Base-by-base conservation (phyloP, 2,329 filamentous ascomycete genomes). In the Cercospora canescens region DNA sequence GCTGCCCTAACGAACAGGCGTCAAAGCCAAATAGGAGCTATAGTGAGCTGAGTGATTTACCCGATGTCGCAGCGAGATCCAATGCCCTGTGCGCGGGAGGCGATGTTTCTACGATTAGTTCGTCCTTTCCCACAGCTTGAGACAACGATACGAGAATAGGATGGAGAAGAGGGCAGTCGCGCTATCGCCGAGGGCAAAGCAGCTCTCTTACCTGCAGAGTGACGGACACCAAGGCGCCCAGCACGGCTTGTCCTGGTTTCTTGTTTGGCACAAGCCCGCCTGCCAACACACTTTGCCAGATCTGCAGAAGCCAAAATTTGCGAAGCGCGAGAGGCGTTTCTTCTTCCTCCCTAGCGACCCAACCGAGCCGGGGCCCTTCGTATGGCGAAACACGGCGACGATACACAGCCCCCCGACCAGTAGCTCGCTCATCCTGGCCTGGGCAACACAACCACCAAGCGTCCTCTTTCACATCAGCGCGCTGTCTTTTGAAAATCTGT, bases 281-380 rank as follows among this genome's bases (percentile, higher is more conserved):
- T 39, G 60, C 60, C 60, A 55, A 56, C 60, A 56, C 52, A 48
- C 11, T 18, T 30, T 61, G 32, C 16, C 32, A 35, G 60, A 56
- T 55, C 48, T 62, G 60, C 60, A 60, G 60, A 62, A 62, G 50
- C 48, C 60, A 50, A 56, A 55, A 41, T 62, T 34, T 28, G 21
- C 21, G 30, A 35, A 21, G 59, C 59, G 52, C 52, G 52, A 12
- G 52, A 60, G 58, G 39, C 58, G 58, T 50, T 56, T 56, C 52
- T 56, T 35, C 52, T 56, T 35, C 30, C 52, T 14, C 28, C 32
- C 16, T 8, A 52, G 45, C 45, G 9, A 52, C 45, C 14, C 45
- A 52, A n/a, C 45, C 45, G 45, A 52, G 24, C 45, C 24, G 45
- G 24, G 45, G 24, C 24, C n/a, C n/a, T n/a, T n/a, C n/a, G n/a